Conservation (phyloP, 495 filamentous ascomycete species). For the Penicillium roqueforti region DNA sequence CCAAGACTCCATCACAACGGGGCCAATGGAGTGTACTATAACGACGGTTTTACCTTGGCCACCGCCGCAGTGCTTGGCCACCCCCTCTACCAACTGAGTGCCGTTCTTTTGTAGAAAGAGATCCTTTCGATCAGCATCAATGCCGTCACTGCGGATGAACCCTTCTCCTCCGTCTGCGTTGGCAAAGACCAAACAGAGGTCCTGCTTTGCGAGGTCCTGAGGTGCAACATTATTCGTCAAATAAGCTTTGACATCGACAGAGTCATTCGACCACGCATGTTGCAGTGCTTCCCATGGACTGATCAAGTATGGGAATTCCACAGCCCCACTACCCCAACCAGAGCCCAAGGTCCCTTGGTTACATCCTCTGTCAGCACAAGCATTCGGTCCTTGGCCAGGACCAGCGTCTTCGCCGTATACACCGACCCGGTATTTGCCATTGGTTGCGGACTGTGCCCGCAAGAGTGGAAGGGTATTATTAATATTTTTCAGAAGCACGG, state of each 20-base stretch:
- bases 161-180: conserved; percentile 63
- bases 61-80: conserved; percentile 65
- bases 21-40: conserved; percentile 86
- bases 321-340: conserved; percentile 89
- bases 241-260: conserved; percentile 56
- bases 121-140: conserved; percentile 80
- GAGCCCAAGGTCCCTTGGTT: conserved; percentile 80
- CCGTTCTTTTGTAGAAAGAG: conserved; percentile 74
- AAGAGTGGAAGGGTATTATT: conserved; percentile 59
- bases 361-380: conserved; percentile 70
- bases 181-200: conserved; percentile 63
- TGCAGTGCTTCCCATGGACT: conserved; percentile 65
- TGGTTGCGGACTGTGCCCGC: conserved; percentile 43
- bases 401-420: conserved; percentile 86
- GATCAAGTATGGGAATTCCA: conserved; percentile 80
- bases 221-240: conserved; percentile 53
- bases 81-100: conserved; percentile 64
- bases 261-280: conserved; percentile 53
- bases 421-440: conserved; percentile 54
- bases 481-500: conserved; percentile 77
- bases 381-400: conserved; percentile 64
- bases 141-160: conserved; percentile 56
- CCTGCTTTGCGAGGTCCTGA: conserved; percentile 43
- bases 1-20: conserved; percentile 81
- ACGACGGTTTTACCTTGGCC: conserved; percentile 71